phyloP scores from a whole-genome alignment of 768 basidiomycete species.

The Xanthoconium purpureum region DNA sequence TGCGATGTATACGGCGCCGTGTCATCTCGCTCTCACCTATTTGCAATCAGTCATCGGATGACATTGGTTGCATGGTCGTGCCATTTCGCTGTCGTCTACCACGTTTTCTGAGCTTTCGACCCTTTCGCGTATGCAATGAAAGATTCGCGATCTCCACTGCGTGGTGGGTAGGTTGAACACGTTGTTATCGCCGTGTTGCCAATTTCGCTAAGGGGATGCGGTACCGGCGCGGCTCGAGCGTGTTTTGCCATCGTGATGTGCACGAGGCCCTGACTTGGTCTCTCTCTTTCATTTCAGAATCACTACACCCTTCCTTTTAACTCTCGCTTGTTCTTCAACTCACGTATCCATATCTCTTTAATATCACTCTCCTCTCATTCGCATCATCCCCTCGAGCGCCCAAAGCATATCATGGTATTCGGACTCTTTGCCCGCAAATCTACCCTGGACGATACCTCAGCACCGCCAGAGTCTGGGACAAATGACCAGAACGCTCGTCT shows the following conservation, averaged over 20 bases:
- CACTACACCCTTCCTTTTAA: background rate
- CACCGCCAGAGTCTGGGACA: conserved; percentile 5
- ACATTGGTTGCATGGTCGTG: too few species aligned
- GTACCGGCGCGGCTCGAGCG: conserved; percentile 7
- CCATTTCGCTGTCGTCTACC: background rate
- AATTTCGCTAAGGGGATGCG: conserved; percentile 2
- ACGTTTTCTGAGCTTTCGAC: background rate
- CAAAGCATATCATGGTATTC: conserved; percentile 35
- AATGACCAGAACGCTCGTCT: conserved; percentile 33
- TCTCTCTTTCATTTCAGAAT: conserved; percentile 14
- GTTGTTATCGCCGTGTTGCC: conserved; percentile 8
- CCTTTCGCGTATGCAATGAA: background rate
- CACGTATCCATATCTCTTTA: conserved; percentile 5
- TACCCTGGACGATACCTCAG: conserved; percentile 2
- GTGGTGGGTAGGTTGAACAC: background rate
- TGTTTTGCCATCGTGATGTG: conserved; percentile 17
- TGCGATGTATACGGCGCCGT: too few species aligned
- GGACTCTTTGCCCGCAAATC: conserved; percentile 40
- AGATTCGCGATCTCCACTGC: too few species aligned
- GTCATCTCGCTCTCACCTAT: too few species aligned
- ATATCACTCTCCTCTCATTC: conserved; percentile 5
- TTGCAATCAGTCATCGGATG: too few species aligned
- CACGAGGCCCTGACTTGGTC: conserved; percentile 16
- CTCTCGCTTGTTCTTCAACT: background rate
- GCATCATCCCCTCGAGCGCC: background rate